These are phyloP conservation scores for Pichia cephalocereana DNA, from an alignment of 805 yeast genomes.

Conservation along the genomic window DNA sequence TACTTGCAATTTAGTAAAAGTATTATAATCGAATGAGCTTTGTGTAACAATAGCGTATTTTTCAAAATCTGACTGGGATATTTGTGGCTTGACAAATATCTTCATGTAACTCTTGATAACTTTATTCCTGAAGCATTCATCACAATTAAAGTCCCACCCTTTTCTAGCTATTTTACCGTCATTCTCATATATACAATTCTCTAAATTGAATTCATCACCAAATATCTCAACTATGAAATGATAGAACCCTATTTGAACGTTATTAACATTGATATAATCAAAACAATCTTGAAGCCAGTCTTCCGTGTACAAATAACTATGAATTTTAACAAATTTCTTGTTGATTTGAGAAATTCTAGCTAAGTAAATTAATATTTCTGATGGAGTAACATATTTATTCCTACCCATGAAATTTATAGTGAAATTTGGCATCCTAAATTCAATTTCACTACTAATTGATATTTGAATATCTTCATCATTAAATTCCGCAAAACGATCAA, in stretches of 20 bases:
- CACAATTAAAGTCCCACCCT: background rate
- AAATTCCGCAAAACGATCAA: background rate
- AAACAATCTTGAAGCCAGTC: background rate
- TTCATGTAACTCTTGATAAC: background rate
- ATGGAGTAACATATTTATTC: background rate
- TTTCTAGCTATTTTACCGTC: background rate
- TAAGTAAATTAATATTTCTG: background rate
- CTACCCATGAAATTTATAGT: background rate
- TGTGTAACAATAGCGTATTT: background rate
- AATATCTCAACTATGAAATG: background rate
- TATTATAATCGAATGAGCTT: background rate
- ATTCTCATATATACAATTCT: background rate
- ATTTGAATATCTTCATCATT: background rate
- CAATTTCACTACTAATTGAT: background rate
- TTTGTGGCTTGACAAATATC: background rate
- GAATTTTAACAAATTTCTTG: background rate
- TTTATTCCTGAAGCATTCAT: background rate
- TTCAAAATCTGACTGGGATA: background rate
- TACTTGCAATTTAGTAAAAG: background rate
- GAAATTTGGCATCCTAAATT: background rate
- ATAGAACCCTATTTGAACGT: background rate
- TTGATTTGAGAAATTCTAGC: background rate
- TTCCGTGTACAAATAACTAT: background rate
- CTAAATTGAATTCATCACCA: background rate
- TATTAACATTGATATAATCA: background rate